These are phyloP conservation scores for Multifurca ochricompacta DNA, from an alignment of 768 basidiomycete species.

Conservation along the genomic window DNA sequence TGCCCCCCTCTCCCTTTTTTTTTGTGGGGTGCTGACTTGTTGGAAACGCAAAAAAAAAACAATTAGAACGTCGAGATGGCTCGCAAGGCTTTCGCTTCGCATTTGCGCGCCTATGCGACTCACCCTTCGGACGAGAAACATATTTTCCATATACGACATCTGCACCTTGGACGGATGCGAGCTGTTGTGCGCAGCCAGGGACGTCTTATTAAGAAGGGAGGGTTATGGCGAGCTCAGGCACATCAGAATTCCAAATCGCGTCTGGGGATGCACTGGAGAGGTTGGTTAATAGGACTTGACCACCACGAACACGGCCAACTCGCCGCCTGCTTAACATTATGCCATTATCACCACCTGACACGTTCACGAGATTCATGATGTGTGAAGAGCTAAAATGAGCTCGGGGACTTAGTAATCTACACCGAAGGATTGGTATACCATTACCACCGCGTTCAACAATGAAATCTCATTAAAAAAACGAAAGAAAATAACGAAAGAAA, in stretches of 20 bases:
- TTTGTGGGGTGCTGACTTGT: too few relatives aligned
- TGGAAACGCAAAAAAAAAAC: background rate
- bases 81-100: slow-evolving; percentile 81
- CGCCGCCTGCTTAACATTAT: too few relatives aligned
- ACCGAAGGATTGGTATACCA: too few relatives aligned
- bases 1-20: too few relatives aligned
- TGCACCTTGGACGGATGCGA: slow-evolving; percentile 93
- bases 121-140: slow-evolving; percentile 94
- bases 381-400: too few relatives aligned
- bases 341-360: too few relatives aligned
- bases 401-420: too few relatives aligned
- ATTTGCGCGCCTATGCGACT: slow-evolving; percentile 94
- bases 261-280: slow-evolving; percentile 55
- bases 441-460: too few relatives aligned
- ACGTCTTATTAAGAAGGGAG: slow-evolving; percentile 75
- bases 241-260: slow-evolving; percentile 71
- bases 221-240: slow-evolving; percentile 57
- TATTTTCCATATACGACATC: slow-evolving; percentile 90
- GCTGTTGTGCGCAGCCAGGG: slow-evolving; percentile 79
- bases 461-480: too few relatives aligned
- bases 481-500: too few relatives aligned
- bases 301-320: too few relatives aligned
- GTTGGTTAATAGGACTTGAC: slow-evolving; percentile 35
- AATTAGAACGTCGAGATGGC: slow-evolving; percentile 77
- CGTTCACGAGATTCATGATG: too few relatives aligned